phyloP scores from a whole-genome alignment of 225 moss, liverwort and hornwort genomes.

The Asterella californica region DNA sequence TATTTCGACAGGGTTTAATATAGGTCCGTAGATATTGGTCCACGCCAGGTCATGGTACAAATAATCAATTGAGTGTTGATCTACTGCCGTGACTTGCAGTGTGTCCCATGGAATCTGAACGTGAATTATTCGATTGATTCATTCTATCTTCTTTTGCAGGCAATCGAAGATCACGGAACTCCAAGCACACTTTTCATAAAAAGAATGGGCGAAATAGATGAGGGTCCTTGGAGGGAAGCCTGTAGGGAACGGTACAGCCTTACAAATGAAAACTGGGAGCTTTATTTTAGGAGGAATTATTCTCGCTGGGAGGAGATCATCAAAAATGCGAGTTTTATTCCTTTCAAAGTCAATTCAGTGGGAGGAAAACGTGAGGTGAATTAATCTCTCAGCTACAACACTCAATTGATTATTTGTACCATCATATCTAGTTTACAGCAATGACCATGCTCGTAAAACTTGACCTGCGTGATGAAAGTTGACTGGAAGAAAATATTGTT shows the following conservation, averaged over 20 bases:
- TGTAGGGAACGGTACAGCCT: not conserved
- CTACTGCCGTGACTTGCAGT: too few relatives aligned
- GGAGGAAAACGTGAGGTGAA: not conserved
- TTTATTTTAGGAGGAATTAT: not conserved
- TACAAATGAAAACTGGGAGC: not conserved
- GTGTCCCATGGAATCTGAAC: too few relatives aligned
- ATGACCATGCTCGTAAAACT: not conserved
- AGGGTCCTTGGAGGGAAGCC: not conserved
- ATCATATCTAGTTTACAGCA: not conserved
- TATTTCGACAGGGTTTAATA: too few relatives aligned
- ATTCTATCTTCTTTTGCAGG: not conserved
- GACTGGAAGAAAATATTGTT: not conserved
- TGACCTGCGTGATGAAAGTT: not conserved
- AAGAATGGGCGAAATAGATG: not conserved
- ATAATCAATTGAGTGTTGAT: too few relatives aligned
- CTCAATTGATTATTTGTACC: not conserved
- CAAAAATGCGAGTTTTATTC: not conserved
- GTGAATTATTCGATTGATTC: too few relatives aligned
- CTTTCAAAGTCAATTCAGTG: not conserved
- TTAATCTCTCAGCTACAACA: not conserved
- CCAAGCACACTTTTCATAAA: not conserved
- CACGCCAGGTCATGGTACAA: too few relatives aligned
- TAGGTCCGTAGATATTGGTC: too few relatives aligned
- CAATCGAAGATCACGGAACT: not conserved
- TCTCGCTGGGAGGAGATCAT: not conserved